Evolutionary conservation across 2,329 filamentous ascomycete species (phyloP).

Genomic region (Pleurostoma richardsiae): DNA sequence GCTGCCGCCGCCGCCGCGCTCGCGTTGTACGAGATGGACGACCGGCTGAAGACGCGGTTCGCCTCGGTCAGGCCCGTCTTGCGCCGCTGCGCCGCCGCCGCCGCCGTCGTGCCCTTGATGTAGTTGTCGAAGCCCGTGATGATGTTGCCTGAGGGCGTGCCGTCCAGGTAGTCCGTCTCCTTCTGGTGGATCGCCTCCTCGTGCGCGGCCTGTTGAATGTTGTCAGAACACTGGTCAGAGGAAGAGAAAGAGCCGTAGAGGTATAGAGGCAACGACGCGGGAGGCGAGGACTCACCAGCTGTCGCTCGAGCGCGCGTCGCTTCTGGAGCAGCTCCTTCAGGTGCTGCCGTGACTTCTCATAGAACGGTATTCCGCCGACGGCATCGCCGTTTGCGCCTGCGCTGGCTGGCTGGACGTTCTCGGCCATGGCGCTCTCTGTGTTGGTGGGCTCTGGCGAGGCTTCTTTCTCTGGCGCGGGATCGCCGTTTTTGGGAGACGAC

Average conservation of each 20-base stretch:
- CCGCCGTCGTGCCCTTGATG: conserved; percentile 77
- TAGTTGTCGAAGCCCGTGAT: conserved; percentile 98
- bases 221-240: conserved; percentile 3
- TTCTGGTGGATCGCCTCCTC: conserved; percentile 83
- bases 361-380: conserved; percentile 54
- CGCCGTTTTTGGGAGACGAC: too few species aligned
- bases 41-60: conserved; percentile 68
- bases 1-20: conserved; percentile 23
- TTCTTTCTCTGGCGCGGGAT: too few species aligned
- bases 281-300: conserved; percentile 16
- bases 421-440: conserved; percentile 17
- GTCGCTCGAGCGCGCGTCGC: conserved; percentile 49
- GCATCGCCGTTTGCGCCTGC: conserved; percentile 32
- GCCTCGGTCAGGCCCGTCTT: conserved; percentile 61
- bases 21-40: conserved; percentile 57
- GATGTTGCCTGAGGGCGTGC: conserved; percentile 86
- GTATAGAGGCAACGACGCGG: conserved; percentile 9
- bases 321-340: conserved; percentile 62
- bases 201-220: conserved; percentile 12
- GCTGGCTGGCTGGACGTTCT: conserved; percentile 19
- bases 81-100: conserved; percentile 57
- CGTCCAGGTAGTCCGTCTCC: conserved; percentile 86
- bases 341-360: conserved; percentile 66
- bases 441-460: neutral
- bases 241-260: neutral